Conservation (phyloP, 2,329 filamentous ascomycete species). For the Ophiognomonia clavigignenti-juglandacearum region DNA sequence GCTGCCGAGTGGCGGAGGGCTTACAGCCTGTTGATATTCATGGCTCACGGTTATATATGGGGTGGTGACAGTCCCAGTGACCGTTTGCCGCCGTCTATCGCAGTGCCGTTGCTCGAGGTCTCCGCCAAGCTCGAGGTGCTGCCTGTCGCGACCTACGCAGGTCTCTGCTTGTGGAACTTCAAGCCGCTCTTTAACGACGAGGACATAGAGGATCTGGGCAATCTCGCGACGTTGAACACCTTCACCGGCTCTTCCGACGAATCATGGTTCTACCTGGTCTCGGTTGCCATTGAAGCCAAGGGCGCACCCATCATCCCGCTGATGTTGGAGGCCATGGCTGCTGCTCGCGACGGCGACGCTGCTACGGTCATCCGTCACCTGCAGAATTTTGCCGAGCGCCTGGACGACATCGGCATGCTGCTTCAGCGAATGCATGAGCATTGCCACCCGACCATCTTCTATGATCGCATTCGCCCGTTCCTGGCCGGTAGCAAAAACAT, state of each 20-base stretch:
- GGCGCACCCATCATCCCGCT: conserved; percentile 81
- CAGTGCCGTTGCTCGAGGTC: conserved; percentile 74
- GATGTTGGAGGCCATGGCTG: conserved; percentile 83
- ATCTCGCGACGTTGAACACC: conserved; percentile 80
- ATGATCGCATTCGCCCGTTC: conserved; percentile 92
- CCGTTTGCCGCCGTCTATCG: conserved; percentile 72
- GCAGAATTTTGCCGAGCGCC: conserved; percentile 75
- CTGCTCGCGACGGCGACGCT: conserved; percentile 66
- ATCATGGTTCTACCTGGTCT: conserved; percentile 97
- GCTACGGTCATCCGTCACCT: conserved; percentile 71
- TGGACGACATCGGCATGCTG: conserved; percentile 77
- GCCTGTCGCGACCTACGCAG: conserved; percentile 90
- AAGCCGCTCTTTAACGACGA: conserved; percentile 85
- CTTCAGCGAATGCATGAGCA: conserved; percentile 90
- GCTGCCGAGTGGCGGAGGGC: conserved; percentile 91
- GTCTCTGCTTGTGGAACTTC: conserved; percentile 93
- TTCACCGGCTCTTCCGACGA: conserved; percentile 94
- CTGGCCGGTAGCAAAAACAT: conserved; percentile 97
- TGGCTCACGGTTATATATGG: conserved; percentile 96
- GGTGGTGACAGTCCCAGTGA: conserved; percentile 80
- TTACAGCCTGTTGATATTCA: conserved; percentile 85
- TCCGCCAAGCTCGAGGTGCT: conserved; percentile 78
- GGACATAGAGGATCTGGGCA: conserved; percentile 75
- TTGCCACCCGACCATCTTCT: conserved; percentile 92
- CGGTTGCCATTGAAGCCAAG: conserved; percentile 89